Conservation (phyloP, 345 rosid species). For the Euphorbia tirucalli region DNA sequence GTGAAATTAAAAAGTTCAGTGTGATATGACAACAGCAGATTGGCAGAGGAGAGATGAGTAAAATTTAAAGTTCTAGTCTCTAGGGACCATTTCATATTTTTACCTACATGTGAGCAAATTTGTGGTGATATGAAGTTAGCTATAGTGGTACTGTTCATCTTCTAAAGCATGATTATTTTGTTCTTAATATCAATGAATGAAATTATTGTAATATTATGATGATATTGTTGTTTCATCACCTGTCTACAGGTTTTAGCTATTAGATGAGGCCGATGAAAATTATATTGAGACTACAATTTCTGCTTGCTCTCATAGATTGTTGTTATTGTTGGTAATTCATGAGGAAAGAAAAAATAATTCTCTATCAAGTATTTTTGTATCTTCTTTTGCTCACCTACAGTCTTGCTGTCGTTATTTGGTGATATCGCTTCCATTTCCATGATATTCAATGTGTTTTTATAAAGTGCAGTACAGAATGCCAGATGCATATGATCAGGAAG, state of each 20-base stretch:
- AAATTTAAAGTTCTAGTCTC: constrained; percentile 5
- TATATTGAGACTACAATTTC: neutral
- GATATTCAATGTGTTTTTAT: constrained; percentile 11
- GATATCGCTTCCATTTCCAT: constrained; percentile 3
- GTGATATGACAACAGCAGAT: neutral
- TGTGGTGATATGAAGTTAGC: neutral
- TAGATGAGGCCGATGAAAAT: neutral
- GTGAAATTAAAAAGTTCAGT: neutral
- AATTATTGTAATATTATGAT: neutral
- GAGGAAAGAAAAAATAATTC: neutral
- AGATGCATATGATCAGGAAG: constrained; percentile 90
- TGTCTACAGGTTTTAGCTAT: constrained; percentile 2
- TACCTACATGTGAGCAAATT: neutral
- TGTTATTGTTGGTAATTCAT: neutral
- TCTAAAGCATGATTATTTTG: neutral
- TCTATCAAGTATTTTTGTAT: neutral
- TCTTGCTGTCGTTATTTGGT: constrained; percentile 2
- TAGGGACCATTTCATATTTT: neutral
- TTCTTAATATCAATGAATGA: neutral
- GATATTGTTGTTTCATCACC: neutral
- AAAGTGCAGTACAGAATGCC: constrained; percentile 83
- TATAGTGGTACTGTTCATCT: neutral
- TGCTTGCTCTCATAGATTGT: neutral
- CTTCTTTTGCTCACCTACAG: neutral
- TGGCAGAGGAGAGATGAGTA: neutral